Percentiles rank a stretch among this genome's conserved stretches.
Conservation (phyloP, 768 basidiomycete species). For the Suillus occidentalis region DNA sequence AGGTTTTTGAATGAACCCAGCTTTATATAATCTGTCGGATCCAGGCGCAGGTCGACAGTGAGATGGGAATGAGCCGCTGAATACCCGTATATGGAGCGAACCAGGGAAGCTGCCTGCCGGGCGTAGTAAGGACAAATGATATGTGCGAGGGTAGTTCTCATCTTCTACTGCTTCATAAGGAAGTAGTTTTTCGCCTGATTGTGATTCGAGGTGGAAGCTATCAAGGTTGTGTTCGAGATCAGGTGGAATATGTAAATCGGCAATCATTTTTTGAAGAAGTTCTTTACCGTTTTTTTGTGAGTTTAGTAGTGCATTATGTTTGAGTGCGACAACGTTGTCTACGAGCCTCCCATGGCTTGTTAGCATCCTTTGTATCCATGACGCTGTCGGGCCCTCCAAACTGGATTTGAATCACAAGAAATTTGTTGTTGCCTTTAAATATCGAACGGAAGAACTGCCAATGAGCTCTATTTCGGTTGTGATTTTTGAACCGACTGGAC, state of each 20-base stretch:
- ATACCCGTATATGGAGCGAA: conserved; percentile 32
- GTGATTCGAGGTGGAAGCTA: conserved; percentile 25
- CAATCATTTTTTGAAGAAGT: not conserved
- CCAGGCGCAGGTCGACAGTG: conserved; percentile 29
- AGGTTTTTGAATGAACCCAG: not conserved
- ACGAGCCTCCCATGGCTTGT: conserved; percentile 31
- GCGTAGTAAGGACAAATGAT: conserved; percentile 36
- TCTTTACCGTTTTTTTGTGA: not conserved
- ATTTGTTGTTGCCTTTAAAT: conserved; percentile 28
- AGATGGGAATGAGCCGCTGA: conserved; percentile 31
- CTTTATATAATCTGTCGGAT: not conserved
- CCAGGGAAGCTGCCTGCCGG: conserved; percentile 18
- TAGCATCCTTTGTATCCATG: conserved; percentile 22
- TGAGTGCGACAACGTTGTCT: conserved; percentile 26
- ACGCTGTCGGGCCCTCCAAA: conserved; percentile 10
- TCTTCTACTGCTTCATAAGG: conserved; percentile 34
- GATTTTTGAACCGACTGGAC: not conserved
- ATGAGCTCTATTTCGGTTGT: not conserved
- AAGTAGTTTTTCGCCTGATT: conserved; percentile 28
- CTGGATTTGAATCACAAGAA: conserved; percentile 26
- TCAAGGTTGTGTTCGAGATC: conserved; percentile 17
- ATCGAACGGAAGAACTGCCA: conserved; percentile 18
- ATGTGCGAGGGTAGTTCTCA: conserved; percentile 32
- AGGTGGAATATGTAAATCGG: conserved; percentile 4
- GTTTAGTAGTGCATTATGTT: not conserved